These are phyloP conservation scores for Penicillium salamii DNA, from an alignment of 495 filamentous ascomycete genomes.

Conservation along the genomic window DNA sequence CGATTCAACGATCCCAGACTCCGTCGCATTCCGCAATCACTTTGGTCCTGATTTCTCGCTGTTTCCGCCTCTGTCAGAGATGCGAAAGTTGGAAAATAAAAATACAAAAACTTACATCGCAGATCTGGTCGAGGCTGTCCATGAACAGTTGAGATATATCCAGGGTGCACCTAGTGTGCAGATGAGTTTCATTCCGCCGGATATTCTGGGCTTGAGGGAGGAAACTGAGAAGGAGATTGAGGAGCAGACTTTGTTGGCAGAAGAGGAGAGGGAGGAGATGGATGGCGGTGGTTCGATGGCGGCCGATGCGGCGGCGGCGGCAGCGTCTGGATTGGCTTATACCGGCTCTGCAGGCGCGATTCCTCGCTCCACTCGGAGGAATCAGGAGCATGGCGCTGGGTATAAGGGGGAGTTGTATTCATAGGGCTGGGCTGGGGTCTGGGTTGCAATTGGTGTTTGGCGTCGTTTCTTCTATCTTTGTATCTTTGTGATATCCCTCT, in stretches of 20 bases:
- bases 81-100: conserved; percentile 68
- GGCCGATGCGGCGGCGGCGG: conserved; percentile 2
- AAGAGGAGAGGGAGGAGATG: conserved; percentile 50
- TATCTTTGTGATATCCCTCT: conserved; percentile 11
- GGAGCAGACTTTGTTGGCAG: conserved; percentile 62
- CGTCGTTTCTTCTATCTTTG: conserved; percentile 1
- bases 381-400: conserved; percentile 43
- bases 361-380: conserved; percentile 27
- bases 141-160: conserved; percentile 85
- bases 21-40: conserved; percentile 74
- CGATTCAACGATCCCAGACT: conserved; percentile 66
- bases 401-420: conserved; percentile 42
- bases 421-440: conserved; percentile 14
- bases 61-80: conserved; percentile 71
- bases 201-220: conserved; percentile 69
- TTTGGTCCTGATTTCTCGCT: conserved; percentile 78
- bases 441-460: not conserved
- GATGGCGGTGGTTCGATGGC: conserved; percentile 27
- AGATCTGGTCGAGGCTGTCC: conserved; percentile 67
- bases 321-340: not conserved
- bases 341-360: conserved; percentile 25
- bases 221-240: conserved; percentile 75
- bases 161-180: conserved; percentile 83
- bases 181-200: conserved; percentile 74
- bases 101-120: conserved; percentile 75